These are phyloP conservation scores for Tuber borchii DNA, from an alignment of 495 filamentous ascomycete genomes.

Conservation along the genomic window DNA sequence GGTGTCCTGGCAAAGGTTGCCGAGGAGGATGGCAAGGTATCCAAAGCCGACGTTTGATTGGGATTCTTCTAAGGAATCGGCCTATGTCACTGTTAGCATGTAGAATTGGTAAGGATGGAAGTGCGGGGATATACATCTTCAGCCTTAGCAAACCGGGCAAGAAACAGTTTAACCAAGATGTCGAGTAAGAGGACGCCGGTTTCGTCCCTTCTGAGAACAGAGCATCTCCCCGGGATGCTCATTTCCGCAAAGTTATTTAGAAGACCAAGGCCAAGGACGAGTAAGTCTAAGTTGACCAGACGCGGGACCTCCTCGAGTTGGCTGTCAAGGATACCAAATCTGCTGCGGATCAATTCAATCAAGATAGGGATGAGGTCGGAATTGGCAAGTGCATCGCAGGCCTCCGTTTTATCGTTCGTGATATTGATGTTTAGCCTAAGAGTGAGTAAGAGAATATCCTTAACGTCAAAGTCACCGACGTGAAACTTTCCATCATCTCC, in stretches of 20 bases:
- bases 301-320: constrained; percentile 47
- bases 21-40: constrained; percentile 79
- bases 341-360: constrained; percentile 39
- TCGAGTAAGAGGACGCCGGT: constrained; percentile 43
- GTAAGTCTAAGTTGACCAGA: constrained; percentile 54
- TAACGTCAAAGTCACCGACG: constrained; percentile 12
- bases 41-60: constrained; percentile 82
- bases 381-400: constrained; percentile 60
- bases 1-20: constrained; percentile 62
- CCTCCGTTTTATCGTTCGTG: constrained; percentile 68
- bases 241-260: constrained; percentile 87
- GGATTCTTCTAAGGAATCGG: constrained; percentile 75
- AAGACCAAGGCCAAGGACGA: constrained; percentile 73
- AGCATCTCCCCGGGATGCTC: constrained; percentile 44
- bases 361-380: constrained; percentile 42
- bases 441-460: constrained; percentile 42
- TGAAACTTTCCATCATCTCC: constrained; percentile 14
- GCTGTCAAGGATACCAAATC: constrained; percentile 45
- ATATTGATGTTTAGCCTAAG: constrained; percentile 77
- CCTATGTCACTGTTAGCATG: constrained; percentile 49
- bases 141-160: constrained; percentile 43
- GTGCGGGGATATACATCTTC: constrained; percentile 47
- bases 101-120: constrained; percentile 1
- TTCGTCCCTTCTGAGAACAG: constrained; percentile 10
- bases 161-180: constrained; percentile 47